Percentiles rank a stretch among this genome's conserved stretches.
These are phyloP conservation scores for Monosporascus sp. DNA, from an alignment of 2,329 filamentous ascomycete species.

Conservation along the genomic window DNA sequence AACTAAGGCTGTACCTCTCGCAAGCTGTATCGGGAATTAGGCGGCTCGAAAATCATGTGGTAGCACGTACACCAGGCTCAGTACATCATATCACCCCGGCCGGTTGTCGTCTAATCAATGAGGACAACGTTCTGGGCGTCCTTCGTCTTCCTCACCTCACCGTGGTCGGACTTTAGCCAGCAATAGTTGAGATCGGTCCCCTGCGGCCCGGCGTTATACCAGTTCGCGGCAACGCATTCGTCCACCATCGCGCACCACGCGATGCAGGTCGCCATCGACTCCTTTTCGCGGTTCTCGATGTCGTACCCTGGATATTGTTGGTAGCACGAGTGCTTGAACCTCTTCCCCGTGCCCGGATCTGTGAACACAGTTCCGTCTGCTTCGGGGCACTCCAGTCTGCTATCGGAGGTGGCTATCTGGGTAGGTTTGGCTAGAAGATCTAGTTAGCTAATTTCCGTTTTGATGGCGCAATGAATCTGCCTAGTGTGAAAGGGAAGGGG, in stretches of 20 bases:
- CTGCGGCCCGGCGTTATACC: slow-evolving; percentile 21
- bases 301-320: slow-evolving; percentile 17
- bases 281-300: slow-evolving; percentile 15
- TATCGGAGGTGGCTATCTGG: background rate
- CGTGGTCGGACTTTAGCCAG: slow-evolving; percentile 19
- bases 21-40: no score
- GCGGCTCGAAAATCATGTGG: no score
- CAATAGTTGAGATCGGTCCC: slow-evolving; percentile 24
- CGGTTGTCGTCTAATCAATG: no score
- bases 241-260: slow-evolving; percentile 13
- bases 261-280: slow-evolving; percentile 19
- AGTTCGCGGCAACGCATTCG: slow-evolving; percentile 16
- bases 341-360: slow-evolving; percentile 11
- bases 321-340: slow-evolving; percentile 16
- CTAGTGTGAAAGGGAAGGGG: no score
- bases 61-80: no score
- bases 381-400: slow-evolving; percentile 10
- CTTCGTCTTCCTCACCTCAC: slow-evolving; percentile 7
- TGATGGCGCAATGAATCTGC: no score
- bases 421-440: background rate
- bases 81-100: slow-evolving; percentile 5
- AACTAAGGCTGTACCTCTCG: no score
- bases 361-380: slow-evolving; percentile 17
- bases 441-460: no score
- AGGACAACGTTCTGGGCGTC: slow-evolving; percentile 18